Evolutionary conservation across 78 protist genomes (phyloP), one percentile per base, ranked within the genome.

Genomic region (Isochrysis galbana): DNA sequence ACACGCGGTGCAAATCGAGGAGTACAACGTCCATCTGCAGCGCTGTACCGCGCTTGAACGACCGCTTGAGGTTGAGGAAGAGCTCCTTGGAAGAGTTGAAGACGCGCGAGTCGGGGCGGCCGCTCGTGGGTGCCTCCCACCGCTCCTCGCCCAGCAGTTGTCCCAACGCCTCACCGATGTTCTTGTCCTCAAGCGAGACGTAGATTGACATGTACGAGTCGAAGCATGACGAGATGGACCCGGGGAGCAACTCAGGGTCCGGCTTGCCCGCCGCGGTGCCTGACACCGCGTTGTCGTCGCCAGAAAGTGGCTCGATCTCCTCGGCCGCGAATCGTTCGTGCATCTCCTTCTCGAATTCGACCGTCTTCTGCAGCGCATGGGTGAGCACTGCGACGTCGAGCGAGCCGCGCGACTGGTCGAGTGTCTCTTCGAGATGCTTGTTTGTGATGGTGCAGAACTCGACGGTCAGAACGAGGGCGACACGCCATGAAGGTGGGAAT

Each of bases 371-470:
- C 1, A 94, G 72, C 48, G 78, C 89, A n/a, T 55, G 38, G 46
- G 89, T 21, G 42, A 94, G 87, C 84, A 78, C 32, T 23, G 51
- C 46, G 29, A 94, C 80, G 46, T 91, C 39, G 48, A 90, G 42
- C 32, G 32, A 22, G 88, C 19, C 89, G 5, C 32, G 45, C 26
- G 38, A 17, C 23, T 44, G 11, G 23, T 17, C 55, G 45, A 94
- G 72, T 2, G 29, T 38, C 29, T 69, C 36, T 5, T 2, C 44
- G 25, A 94, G 45, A 36, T 92, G 90, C 69, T 38, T 21, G 22
- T 29, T 0, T 26, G 96, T 92, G 70, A 45, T 47, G 34, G 25
- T 0, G 96, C 94, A 91, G 47, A 91, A 94, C n/a, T 88, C 93
- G 45, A 46, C 39, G 46, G 67, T 0, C 26, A 94, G 26, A 51